Conservation (phyloP, 331 rosid genomes). For the Rhamnella rubrinervis region DNA sequence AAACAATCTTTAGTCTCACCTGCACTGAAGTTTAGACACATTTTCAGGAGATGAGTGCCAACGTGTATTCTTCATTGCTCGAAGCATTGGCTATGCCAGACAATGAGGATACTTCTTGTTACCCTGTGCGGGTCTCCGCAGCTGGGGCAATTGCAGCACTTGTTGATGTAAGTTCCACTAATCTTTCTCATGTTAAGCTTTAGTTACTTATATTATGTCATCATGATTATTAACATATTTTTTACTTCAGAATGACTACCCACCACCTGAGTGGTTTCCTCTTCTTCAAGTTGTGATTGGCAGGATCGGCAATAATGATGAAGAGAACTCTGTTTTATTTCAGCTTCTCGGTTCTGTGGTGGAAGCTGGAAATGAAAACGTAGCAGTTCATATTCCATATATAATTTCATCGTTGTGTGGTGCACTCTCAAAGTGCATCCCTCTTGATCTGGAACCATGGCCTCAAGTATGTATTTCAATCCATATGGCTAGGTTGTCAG, state of each 20-base stretch:
- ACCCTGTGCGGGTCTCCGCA: conserved; percentile 87
- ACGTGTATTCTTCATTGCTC: conserved; percentile 69
- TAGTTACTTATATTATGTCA: conserved; percentile 1
- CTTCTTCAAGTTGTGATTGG: conserved; percentile 71
- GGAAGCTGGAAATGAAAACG: conserved; percentile 75
- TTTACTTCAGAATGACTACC: conserved; percentile 71
- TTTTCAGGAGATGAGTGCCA: conserved; percentile 76
- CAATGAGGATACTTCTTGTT: conserved; percentile 56
- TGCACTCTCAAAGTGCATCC: conserved; percentile 58
- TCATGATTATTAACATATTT: conserved; percentile 27
- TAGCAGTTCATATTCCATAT: conserved; percentile 70
- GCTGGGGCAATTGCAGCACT: conserved; percentile 80
- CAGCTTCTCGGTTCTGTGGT: conserved; percentile 79
- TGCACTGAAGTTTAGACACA: conserved; percentile 14
- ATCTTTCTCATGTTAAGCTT: conserved; percentile 21
- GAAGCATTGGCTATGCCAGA: conserved; percentile 71
- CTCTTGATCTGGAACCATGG: conserved; percentile 66
- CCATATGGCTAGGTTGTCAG: conserved; percentile 20
- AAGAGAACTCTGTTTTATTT: conserved; percentile 63
- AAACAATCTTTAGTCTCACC: conserved; percentile 2
- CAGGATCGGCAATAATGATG: conserved; percentile 58
- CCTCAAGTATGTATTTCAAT: conserved; percentile 60
- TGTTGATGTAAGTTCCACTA: conserved; percentile 60
- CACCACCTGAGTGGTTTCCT: conserved; percentile 89
- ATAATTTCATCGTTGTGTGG: conserved; percentile 57